Evolutionary conservation across 225 moss, liverwort and hornwort species (phyloP).

Genomic region (Pseudoscleropodium purum): DNA sequence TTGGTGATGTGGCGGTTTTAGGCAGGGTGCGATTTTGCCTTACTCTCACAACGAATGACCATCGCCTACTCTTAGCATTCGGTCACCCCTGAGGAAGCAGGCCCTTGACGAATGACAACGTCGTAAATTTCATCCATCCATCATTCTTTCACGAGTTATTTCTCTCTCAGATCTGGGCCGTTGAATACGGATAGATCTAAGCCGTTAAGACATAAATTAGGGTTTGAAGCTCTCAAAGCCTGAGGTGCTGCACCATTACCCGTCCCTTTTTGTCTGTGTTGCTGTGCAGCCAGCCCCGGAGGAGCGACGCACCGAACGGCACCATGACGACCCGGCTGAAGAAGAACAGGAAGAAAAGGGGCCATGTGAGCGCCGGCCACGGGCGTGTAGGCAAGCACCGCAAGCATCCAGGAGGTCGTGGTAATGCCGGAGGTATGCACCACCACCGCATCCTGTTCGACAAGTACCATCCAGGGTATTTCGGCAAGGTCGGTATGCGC

Average conservation of each 20-base stretch:
- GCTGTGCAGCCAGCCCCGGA: neutral
- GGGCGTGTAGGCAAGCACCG: conserved; percentile 47
- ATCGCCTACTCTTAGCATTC: neutral
- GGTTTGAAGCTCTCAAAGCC: conserved; percentile 23
- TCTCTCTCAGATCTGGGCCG: neutral
- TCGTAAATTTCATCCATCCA: neutral
- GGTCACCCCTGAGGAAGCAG: neutral
- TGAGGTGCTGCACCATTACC: rapidly evolving
- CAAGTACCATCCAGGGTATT: conserved; percentile 47
- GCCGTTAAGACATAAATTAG: neutral
- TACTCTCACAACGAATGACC: too few species aligned
- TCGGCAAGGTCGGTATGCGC: conserved; percentile 48
- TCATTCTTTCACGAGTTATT: too few species aligned
- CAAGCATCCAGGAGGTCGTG: conserved; percentile 50
- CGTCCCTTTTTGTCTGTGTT: neutral
- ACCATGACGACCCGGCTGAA: conserved; percentile 44
- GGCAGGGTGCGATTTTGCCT: too few species aligned
- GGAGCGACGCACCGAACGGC: neutral
- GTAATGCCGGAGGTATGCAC: conserved; percentile 50
- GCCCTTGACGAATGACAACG: neutral
- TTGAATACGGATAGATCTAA: neutral
- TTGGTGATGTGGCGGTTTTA: too few species aligned
- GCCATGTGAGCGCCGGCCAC: conserved; percentile 37
- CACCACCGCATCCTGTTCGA: conserved; percentile 44
- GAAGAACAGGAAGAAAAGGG: conserved; percentile 47